Evolutionary conservation across 768 basidiomycete species (phyloP), one percentile per base, ranked within the genome.

Genomic region (Boletus speciosus): DNA sequence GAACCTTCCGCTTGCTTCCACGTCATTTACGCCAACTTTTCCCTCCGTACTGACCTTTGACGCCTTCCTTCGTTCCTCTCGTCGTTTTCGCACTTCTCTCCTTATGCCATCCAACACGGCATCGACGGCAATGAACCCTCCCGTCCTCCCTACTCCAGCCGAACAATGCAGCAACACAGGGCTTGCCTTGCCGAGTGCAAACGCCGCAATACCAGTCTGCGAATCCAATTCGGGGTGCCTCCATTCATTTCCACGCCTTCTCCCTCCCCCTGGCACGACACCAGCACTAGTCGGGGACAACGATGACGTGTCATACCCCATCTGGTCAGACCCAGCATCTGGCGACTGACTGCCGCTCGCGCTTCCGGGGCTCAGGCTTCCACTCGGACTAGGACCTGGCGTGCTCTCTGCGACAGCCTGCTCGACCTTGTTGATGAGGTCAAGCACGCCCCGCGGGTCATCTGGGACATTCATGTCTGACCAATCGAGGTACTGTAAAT

Each of bases 381-480:
- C 60, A 36, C 70, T 61, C 14, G 64, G 68, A 51, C 66, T 68
- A 7, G 64, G 70, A 11, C 68, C 64, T 11, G 66, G 69, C 0
- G 66, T 66, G 15, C 64, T 70, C 47, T 68, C 68, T 29, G 50
- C 58, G 1, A 61, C 61, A 8, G 65, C 63, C 11, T 58, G 59
- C 37, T 70, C 85, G n/a, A 93, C 86, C 57, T 85, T 84, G 55
- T 76, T 78, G 49, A 97, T 81, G 23, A 98, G 78, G 14, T 79
- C 74, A 39, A 97, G 72, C 19, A 98, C 75, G 7, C 85, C 87
- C 7, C 81, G 74, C 0, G 95, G 85, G 54, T 92, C 84, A 12
- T 87, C 84, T 0, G 96, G 96, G 12, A 98, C 93, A 66, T 94
- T 94, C 76, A 98, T 88, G 64, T 98, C 96, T 2, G 95, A 93